Evolutionary conservation across 2,329 filamentous ascomycete genomes (phyloP).

Genomic region (Colletotrichum cereale): DNA sequence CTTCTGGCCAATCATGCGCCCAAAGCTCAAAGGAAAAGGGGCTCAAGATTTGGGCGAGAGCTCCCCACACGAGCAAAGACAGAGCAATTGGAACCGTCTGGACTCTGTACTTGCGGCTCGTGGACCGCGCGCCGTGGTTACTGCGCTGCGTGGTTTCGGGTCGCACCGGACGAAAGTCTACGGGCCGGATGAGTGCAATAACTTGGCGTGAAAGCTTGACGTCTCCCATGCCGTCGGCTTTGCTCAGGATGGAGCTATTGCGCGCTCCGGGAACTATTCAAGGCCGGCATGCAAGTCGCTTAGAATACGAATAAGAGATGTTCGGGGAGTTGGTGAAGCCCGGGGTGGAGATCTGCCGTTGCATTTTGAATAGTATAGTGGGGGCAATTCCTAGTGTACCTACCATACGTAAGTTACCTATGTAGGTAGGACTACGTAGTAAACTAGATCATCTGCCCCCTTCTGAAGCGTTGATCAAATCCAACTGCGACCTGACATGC

Average conservation of each 20-base stretch:
- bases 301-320: constrained; percentile 25
- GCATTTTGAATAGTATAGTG: not conserved
- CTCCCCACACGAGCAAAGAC: constrained; percentile 21
- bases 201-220: not conserved
- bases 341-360: not conserved
- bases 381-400: not conserved
- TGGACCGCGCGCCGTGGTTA: constrained; percentile 15
- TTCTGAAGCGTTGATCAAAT: constrained; percentile 17
- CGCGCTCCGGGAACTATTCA: not conserved
- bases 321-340: not conserved
- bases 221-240: not conserved
- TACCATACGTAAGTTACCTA: not conserved
- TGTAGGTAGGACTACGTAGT: not conserved
- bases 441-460: not conserved
- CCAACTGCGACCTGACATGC: not conserved
- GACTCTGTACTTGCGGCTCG: constrained; percentile 2
- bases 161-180: constrained; percentile 19
- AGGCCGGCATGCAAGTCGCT: not conserved
- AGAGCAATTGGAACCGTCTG: not conserved
- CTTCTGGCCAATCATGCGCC: constrained; percentile 11
- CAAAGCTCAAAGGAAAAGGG: no score
- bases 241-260: not conserved
- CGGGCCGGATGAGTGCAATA: not conserved
- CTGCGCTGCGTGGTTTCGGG: no score
- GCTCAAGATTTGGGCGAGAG: no score